Percentiles rank a stretch among this genome's conserved stretches.
These are phyloP conservation scores for Nigrospora osmanthi DNA, from an alignment of 2,329 filamentous ascomycete species.

Conservation along the genomic window DNA sequence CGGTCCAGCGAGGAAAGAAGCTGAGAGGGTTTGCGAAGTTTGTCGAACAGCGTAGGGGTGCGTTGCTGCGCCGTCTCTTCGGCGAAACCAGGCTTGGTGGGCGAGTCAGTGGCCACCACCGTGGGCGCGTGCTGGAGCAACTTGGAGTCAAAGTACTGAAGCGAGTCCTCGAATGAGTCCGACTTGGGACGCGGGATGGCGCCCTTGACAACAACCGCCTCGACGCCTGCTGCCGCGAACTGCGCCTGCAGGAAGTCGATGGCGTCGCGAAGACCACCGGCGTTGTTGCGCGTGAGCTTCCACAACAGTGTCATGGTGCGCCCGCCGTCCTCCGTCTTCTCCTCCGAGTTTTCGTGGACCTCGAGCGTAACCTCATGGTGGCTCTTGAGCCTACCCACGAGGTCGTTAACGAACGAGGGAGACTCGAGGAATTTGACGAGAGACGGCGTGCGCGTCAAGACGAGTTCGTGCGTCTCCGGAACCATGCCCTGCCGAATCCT, in stretches of 20 bases:
- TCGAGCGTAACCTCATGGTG: constrained; percentile 89
- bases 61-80: constrained; percentile 75
- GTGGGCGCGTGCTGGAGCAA: constrained; percentile 86
- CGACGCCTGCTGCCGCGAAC: constrained; percentile 82
- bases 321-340: constrained; percentile 47
- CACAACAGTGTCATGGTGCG: constrained; percentile 60
- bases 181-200: constrained; percentile 98
- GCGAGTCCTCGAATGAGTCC: constrained; percentile 94
- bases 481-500: constrained; percentile 68
- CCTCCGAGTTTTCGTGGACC: constrained; percentile 56
- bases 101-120: constrained; percentile 75
- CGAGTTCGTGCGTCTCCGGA: constrained; percentile 87
- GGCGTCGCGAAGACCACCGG: constrained; percentile 87
- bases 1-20: constrained; percentile 77
- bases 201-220: constrained; percentile 79
- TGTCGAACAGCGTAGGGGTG: constrained; percentile 76
- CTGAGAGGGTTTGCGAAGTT: constrained; percentile 89
- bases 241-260: constrained; percentile 88
- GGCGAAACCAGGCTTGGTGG: constrained; percentile 75
- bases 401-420: constrained; percentile 69
- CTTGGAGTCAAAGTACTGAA: constrained; percentile 96
- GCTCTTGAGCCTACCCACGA: constrained; percentile 75
- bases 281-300: constrained; percentile 93
- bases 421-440: constrained; percentile 78
- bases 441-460: constrained; percentile 68